Evolutionary conservation across 1,139 yeast genomes (phyloP).

Genomic region (Geotrichum restrictum): DNA sequence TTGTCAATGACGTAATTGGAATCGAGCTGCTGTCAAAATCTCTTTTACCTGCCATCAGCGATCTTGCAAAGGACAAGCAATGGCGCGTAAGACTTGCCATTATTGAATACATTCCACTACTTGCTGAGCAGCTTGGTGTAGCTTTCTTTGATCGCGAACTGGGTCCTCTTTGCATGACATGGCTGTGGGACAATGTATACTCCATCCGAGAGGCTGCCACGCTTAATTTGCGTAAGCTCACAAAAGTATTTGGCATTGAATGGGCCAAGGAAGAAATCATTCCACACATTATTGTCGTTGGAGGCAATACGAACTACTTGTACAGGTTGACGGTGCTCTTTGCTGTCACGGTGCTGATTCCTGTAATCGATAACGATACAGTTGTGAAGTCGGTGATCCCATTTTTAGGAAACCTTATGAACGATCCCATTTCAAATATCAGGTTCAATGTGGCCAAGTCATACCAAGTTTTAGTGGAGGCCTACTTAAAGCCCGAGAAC

Average conservation of each 20-base stretch:
- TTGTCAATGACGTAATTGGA: slow-evolving; percentile 91
- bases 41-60: slow-evolving; percentile 90
- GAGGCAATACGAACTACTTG: slow-evolving; percentile 64
- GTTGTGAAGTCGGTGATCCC: slow-evolving; percentile 69
- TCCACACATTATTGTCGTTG: slow-evolving; percentile 58
- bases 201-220: slow-evolving; percentile 97
- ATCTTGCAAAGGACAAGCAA: slow-evolving; percentile 89
- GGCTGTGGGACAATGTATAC: slow-evolving; percentile 97
- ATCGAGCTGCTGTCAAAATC: slow-evolving; percentile 81
- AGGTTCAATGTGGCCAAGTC: slow-evolving; percentile 93
- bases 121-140: slow-evolving; percentile 91
- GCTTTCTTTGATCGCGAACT: slow-evolving; percentile 88
- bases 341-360: slow-evolving; percentile 75
- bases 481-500: slow-evolving; percentile 39
- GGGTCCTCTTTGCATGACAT: slow-evolving; percentile 83
- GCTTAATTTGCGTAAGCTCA: slow-evolving; percentile 68
- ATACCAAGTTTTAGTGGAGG: slow-evolving; percentile 56
- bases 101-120: slow-evolving; percentile 89
- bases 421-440: slow-evolving; percentile 88
- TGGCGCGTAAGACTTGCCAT: slow-evolving; percentile 98
- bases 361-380: slow-evolving; percentile 48
- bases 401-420: slow-evolving; percentile 63
- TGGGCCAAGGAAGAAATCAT: slow-evolving; percentile 90
- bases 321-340: slow-evolving; percentile 87
- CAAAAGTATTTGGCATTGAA: slow-evolving; percentile 81